Percentiles rank a stretch among this genome's conserved stretches.
phyloP scores from a whole-genome alignment of 73 alveolate genomes.

The Halteria grandinella region DNA sequence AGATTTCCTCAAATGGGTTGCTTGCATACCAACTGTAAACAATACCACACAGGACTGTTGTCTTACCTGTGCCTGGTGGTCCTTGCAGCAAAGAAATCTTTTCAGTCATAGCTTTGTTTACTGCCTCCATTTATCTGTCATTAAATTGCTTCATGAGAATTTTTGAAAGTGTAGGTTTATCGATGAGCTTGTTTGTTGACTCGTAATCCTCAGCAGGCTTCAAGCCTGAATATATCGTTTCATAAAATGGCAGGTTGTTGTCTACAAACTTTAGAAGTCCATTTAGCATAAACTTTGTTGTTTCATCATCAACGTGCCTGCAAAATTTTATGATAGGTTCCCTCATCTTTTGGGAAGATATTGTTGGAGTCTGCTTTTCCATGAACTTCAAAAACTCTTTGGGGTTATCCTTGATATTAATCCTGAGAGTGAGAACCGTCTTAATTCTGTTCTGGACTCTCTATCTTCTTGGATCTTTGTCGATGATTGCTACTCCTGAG shows the following conservation, averaged over 20 bases:
- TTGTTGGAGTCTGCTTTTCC: background rate
- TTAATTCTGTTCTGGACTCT: background rate
- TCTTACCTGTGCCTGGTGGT: constrained; percentile 81
- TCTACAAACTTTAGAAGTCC: background rate
- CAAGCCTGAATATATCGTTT: background rate
- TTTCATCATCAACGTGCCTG: background rate
- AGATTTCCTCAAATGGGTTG: constrained; percentile 48
- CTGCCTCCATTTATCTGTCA: constrained; percentile 56
- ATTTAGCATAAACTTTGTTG: background rate
- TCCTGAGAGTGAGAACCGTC: background rate
- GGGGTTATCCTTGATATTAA: background rate
- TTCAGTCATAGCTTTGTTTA: constrained; percentile 59
- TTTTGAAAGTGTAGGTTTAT: background rate
- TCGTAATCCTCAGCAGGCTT: background rate
- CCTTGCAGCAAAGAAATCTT: constrained; percentile 69
- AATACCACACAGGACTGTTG: constrained; percentile 47
- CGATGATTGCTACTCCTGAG: background rate
- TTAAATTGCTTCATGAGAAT: constrained; percentile 15
- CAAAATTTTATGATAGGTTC: background rate
- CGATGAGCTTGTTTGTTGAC: background rate
- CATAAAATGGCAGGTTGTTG: background rate
- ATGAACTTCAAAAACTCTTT: background rate
- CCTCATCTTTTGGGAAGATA: background rate
- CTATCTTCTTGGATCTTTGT: background rate
- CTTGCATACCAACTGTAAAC: constrained; percentile 43